Percentiles rank a stretch among this genome's conserved stretches.
These are phyloP conservation scores for Sonneratia caseolaris DNA, from an alignment of 345 rosid genomes.

Conservation along the genomic window DNA sequence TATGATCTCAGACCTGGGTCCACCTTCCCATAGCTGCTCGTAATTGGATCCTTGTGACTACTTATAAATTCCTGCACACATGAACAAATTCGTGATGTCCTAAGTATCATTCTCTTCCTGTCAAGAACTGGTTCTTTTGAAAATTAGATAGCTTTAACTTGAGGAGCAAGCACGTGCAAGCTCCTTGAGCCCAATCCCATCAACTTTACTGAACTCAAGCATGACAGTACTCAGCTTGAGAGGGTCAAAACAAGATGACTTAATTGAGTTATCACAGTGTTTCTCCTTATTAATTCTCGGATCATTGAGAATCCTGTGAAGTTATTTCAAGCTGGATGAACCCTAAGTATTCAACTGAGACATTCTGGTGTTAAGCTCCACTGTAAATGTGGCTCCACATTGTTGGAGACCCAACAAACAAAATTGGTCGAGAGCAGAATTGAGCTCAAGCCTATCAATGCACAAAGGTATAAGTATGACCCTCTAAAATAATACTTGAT, in stretches of 20 bases:
- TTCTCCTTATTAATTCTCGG: not conserved
- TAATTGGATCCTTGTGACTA: slow-evolving; percentile 26
- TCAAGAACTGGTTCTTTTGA: not conserved
- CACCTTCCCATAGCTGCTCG: slow-evolving; percentile 25
- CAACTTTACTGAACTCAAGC: not conserved
- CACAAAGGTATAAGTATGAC: not conserved
- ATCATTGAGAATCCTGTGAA: not conserved
- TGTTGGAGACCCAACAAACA: not conserved
- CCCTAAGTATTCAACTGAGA: not conserved
- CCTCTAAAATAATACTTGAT: not conserved
- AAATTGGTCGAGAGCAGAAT: not conserved
- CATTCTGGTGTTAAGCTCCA: not conserved
- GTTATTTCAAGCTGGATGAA: not conserved
- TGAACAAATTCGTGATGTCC: not conserved
- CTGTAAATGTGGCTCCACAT: not conserved
- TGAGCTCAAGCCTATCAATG: not conserved
- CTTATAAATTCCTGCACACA: slow-evolving; percentile 34
- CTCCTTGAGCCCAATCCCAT: not conserved
- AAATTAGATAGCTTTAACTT: not conserved
- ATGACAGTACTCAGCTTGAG: not conserved
- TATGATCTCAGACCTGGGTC: slow-evolving; percentile 29
- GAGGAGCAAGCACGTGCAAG: not conserved
- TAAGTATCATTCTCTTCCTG: not conserved
- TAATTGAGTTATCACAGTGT: too few relatives aligned
- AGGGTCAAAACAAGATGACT: not conserved